A percentile compares a stretch with the other conserved stretches of the same genome.
phyloP scores from a whole-genome alignment of 345 rosid species.

The Crucihimalaya himalaica region DNA sequence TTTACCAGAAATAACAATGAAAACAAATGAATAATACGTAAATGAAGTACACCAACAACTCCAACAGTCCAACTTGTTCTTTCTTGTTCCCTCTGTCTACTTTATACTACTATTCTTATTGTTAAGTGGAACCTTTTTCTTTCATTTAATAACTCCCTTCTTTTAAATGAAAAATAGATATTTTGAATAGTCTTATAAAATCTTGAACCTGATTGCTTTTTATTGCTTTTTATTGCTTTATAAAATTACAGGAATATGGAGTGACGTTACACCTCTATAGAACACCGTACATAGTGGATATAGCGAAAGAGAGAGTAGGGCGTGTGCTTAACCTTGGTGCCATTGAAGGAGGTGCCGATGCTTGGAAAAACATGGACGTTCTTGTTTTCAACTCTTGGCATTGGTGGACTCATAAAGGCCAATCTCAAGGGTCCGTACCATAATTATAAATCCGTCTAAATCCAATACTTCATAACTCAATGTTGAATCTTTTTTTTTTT shows the following conservation, averaged over 20 bases:
- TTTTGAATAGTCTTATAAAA: constrained; percentile 6
- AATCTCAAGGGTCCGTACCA: constrained; percentile 58
- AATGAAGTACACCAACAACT: constrained; percentile 40
- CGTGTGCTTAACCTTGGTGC: constrained; percentile 69
- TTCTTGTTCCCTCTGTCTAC: constrained; percentile 19
- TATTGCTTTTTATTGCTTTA: neutral
- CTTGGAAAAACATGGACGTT: constrained; percentile 85
- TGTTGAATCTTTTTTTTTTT: neutral
- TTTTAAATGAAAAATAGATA: neutral
- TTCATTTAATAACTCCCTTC: neutral
- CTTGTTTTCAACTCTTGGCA: constrained; percentile 95
- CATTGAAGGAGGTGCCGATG: constrained; percentile 53
- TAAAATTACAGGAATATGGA: constrained; percentile 60
- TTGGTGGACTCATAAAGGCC: constrained; percentile 94
- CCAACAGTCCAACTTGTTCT: constrained; percentile 30
- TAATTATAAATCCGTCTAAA: constrained; percentile 1
- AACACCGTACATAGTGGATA: constrained; percentile 86
- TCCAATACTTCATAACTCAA: neutral
- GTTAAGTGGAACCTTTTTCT: constrained; percentile 9
- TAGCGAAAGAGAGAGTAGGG: constrained; percentile 57
- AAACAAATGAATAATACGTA: constrained; percentile 28
- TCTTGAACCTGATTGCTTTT: neutral
- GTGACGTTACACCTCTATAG: constrained; percentile 68
- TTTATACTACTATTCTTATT: constrained; percentile 34
- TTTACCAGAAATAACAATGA: constrained; percentile 22